Base-by-base conservation (phyloP, 73 alveolate genomes). In the Stentor roeselii region DNA sequence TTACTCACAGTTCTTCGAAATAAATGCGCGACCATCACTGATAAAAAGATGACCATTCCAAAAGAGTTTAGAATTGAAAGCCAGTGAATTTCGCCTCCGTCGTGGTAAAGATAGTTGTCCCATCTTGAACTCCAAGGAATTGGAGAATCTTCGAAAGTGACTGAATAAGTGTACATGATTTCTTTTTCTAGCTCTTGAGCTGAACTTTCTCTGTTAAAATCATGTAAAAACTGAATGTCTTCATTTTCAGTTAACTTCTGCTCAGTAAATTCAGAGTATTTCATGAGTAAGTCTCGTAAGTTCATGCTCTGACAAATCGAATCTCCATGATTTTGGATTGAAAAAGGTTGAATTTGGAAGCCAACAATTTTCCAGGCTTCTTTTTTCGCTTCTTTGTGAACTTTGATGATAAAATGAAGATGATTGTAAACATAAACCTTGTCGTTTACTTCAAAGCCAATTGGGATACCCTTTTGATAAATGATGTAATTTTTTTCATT, bases 11-110 rank as follows among this genome's bases (percentile, higher is more conserved):
- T 76, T 35, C 67, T 76, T 41, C 74, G 14, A 39, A 76, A 41
- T 34, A 76, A 14, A 76, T 76, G 84, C 32, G 82, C 84, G 1
- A 76, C 84, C 60, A 76, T 76, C 34, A 32, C 76, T 21, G 84
- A 27, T 35, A 76, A 76, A 39, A 76, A 76, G 67, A 76, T 32
- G 0, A 76, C 84, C 74, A 76, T 41, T 1, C 36, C 75, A 76
- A 76, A 41, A 1, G 84, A 76, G 2, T 76, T 76, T 27, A 76
- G 27, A 21, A 76, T 76, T 27, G 84, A 76, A 37, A 76, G 39
- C 84, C 84, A 76, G 39, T 76, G 84, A 0, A 76, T 38, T 37
- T 76, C 74, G 0, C 74, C 84, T 1, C 74, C 31, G 14, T 76
- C 82, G 14, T n/a, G n/a, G 34, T 76, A 76, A 15, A 76, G 39